Percentiles rank a stretch among this genome's conserved stretches.
These are phyloP conservation scores for Termitomyces sp. DNA, from an alignment of 768 basidiomycete genomes.

Conservation along the genomic window DNA sequence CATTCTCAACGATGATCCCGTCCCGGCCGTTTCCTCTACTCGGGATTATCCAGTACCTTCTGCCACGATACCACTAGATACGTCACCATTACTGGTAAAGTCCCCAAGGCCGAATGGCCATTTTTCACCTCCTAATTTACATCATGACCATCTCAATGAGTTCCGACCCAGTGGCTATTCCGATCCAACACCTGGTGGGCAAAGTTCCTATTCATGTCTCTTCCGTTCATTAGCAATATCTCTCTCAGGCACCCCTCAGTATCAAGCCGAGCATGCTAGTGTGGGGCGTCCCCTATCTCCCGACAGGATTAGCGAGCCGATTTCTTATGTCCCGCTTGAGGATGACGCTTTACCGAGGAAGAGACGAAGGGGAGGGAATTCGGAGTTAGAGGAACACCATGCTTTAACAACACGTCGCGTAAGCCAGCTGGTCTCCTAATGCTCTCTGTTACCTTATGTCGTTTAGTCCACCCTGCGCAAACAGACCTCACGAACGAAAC, in stretches of 20 bases:
- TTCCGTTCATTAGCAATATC: neutral
- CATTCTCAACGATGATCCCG: conserved; percentile 75
- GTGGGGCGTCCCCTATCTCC: conserved; percentile 30
- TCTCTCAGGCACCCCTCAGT: conserved; percentile 24
- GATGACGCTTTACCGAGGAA: conserved; percentile 34
- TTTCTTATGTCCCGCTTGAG: conserved; percentile 23
- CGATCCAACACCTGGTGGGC: conserved; percentile 9
- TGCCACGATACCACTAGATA: conserved; percentile 16
- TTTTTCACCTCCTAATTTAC: conserved; percentile 17
- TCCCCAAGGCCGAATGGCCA: conserved; percentile 17
- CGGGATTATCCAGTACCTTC: conserved; percentile 27
- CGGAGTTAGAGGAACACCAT: conserved; percentile 51
- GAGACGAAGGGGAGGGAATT: conserved; percentile 41
- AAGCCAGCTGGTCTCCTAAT: conserved; percentile 24
- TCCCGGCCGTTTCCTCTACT: conserved; percentile 30
- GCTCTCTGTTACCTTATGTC: neutral
- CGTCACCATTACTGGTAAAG: conserved; percentile 9
- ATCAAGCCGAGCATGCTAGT: conserved; percentile 20
- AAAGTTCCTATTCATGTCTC: conserved; percentile 6
- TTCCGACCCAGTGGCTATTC: conserved; percentile 6
- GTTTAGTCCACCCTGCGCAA: conserved; percentile 37
- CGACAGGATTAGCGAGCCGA: conserved; percentile 29
- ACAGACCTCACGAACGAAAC: conserved; percentile 34
- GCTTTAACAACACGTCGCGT: conserved; percentile 45
- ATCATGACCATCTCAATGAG: conserved; percentile 5